Conservation (phyloP, 116 monocot species). For the Iris pallida region DNA sequence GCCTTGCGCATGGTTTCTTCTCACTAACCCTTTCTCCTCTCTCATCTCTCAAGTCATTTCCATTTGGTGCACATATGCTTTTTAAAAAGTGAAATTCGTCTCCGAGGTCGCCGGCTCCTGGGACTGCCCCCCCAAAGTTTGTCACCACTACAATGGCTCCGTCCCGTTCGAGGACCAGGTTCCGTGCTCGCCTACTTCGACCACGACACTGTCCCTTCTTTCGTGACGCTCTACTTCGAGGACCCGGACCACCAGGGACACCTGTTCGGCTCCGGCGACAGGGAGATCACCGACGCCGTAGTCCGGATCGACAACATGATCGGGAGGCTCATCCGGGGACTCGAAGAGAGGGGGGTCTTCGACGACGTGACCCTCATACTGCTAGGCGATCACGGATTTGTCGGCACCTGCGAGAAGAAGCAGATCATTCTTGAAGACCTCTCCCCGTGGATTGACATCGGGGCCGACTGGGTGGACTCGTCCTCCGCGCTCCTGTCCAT, state of each 20-base stretch:
- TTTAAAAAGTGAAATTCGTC: no score
- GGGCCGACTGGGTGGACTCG: constrained; percentile 29
- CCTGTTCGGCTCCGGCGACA: constrained; percentile 34
- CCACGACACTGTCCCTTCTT: constrained; percentile 18
- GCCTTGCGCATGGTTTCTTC: no score
- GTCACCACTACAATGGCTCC: constrained; percentile 47
- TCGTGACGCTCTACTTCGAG: constrained; percentile 41
- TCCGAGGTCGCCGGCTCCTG: constrained; percentile 61
- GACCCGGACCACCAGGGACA: constrained; percentile 55
- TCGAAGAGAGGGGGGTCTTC: constrained; percentile 38
- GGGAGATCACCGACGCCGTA: constrained; percentile 30
- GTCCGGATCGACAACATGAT: constrained; percentile 29
- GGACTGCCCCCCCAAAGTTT: constrained; percentile 50
- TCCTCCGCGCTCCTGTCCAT: constrained; percentile 26
- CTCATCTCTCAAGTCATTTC: no score
- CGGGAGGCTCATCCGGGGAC: constrained; percentile 31
- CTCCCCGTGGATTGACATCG: constrained; percentile 30
- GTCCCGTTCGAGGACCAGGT: constrained; percentile 64
- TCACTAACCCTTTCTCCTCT: no score
- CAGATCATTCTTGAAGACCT: constrained; percentile 34
- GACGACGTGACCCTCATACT: constrained; percentile 40
- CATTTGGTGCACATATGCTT: no score
- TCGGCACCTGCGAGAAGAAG: constrained; percentile 37
- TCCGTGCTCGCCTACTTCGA: constrained; percentile 62
- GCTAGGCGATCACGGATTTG: constrained; percentile 46